phyloP scores from a whole-genome alignment of 257 asterid species.

The Gentiana straminea region DNA sequence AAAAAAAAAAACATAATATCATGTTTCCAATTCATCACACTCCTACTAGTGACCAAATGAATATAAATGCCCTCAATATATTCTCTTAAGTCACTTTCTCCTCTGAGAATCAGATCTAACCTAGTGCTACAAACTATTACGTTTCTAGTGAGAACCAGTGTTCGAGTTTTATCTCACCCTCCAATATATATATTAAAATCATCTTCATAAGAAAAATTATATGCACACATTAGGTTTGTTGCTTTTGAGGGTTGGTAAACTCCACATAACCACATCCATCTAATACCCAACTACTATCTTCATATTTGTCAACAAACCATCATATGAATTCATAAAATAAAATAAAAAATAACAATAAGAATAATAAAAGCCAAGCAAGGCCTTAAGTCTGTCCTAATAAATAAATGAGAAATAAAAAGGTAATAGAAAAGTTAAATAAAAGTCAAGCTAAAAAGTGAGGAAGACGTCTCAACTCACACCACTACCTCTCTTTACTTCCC shows the following conservation, averaged over 20 bases:
- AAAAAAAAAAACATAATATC: too few relatives aligned
- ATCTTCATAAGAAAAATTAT: too few relatives aligned
- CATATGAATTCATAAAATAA: not conserved
- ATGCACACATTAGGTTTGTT: not conserved
- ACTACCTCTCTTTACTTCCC: slow-evolving; percentile 18
- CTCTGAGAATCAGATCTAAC: too few relatives aligned
- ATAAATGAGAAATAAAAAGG: slow-evolving; percentile 19
- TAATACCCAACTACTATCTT: slow-evolving; percentile 22
- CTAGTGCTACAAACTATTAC: too few relatives aligned
- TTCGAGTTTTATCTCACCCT: too few relatives aligned
- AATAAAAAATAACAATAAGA: too few relatives aligned
- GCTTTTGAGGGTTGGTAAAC: slow-evolving; percentile 12
- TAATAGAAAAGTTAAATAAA: not conserved
- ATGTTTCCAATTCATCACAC: too few relatives aligned
- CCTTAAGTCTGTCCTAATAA: slow-evolving; percentile 17
- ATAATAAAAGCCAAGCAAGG: not conserved
- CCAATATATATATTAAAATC: too few relatives aligned
- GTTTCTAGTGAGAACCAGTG: too few relatives aligned
- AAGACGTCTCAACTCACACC: slow-evolving; percentile 23
- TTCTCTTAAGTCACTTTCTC: too few relatives aligned
- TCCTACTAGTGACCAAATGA: too few relatives aligned
- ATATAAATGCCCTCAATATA: too few relatives aligned
- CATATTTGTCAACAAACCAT: slow-evolving; percentile 38
- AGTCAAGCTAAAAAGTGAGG: slow-evolving; percentile 3
- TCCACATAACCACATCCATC: slow-evolving; percentile 16